Conservation (phyloP, 2,329 filamentous ascomycete genomes). For the Dactylellina drechsleri region DNA sequence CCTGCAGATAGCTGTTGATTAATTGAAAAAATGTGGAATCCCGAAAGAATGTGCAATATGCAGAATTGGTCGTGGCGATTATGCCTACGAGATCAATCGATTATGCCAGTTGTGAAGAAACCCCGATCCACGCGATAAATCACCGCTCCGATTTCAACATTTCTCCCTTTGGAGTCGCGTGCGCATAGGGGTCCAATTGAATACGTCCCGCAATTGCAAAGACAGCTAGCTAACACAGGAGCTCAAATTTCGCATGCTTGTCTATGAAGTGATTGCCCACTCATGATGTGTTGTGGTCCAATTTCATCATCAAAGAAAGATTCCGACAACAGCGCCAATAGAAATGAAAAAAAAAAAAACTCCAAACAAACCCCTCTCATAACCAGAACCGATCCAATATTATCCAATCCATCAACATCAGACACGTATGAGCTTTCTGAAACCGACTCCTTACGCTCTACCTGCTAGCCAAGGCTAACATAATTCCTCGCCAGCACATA, state of each 20-base stretch:
- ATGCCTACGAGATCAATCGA: constrained; percentile 3
- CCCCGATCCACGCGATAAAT: no score
- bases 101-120: constrained; percentile 4
- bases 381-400: not conserved
- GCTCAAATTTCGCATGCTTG: no score
- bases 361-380: not conserved
- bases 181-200: no score
- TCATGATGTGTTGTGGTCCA: not conserved
- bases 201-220: no score
- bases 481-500: constrained; percentile 22
- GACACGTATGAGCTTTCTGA: constrained; percentile 45
- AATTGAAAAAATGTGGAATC: no score
- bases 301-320: no score
- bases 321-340: not conserved
- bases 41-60: not conserved
- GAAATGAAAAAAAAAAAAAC: constrained; percentile 1
- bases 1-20: not conserved
- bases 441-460: constrained; percentile 17
- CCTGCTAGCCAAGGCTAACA: constrained; percentile 2
- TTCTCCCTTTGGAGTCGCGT: no score
- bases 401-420: constrained; percentile 35
- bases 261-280: not conserved
- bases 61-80: not conserved
- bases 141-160: no score
- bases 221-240: no score